phyloP scores from a whole-genome alignment of 306 rosid genomes.

The Heteromeles arbutifolia region DNA sequence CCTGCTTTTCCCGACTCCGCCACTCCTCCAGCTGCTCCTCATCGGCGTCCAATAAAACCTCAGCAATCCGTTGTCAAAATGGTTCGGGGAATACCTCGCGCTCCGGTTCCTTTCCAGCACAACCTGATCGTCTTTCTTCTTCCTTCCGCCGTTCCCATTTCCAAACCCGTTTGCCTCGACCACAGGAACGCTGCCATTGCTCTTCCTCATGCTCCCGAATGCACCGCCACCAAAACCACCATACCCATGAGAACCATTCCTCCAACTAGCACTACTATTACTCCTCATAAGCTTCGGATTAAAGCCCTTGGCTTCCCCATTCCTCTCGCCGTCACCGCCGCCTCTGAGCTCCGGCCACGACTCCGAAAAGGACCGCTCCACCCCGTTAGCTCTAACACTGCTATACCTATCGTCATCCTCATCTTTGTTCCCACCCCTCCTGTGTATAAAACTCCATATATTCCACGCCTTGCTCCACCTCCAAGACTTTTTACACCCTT shows the following conservation, averaged over 20 bases:
- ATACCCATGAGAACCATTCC: constrained; percentile 43
- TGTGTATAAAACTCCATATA: constrained; percentile 74
- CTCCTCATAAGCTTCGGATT: constrained; percentile 63
- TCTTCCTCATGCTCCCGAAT: constrained; percentile 59
- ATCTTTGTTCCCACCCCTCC: constrained; percentile 57
- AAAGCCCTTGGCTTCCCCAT: constrained; percentile 49
- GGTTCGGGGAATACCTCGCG: constrained; percentile 72
- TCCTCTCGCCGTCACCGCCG: constrained; percentile 24
- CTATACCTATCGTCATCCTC: constrained; percentile 70
- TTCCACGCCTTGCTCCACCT: constrained; percentile 89
- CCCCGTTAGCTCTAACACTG: constrained; percentile 48
- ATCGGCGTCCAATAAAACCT: constrained; percentile 71
- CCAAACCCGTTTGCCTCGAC: constrained; percentile 21
- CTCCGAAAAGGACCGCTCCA: constrained; percentile 75
- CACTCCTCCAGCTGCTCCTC: constrained; percentile 71
- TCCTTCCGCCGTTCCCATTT: constrained; percentile 25
- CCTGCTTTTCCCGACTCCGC: constrained; percentile 51
- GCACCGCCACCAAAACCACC: constrained; percentile 32
- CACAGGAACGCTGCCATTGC: constrained; percentile 23
- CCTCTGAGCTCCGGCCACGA: constrained; percentile 84
- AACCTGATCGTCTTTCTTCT: constrained; percentile 66
- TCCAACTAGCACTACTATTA: constrained; percentile 93
- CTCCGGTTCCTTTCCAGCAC: constrained; percentile 81
- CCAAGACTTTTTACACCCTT: constrained; percentile 63
- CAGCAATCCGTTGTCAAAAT: constrained; percentile 64